phyloP scores from a whole-genome alignment of 2,329 filamentous ascomycete species.

The Thielaviopsis ethacetica region DNA sequence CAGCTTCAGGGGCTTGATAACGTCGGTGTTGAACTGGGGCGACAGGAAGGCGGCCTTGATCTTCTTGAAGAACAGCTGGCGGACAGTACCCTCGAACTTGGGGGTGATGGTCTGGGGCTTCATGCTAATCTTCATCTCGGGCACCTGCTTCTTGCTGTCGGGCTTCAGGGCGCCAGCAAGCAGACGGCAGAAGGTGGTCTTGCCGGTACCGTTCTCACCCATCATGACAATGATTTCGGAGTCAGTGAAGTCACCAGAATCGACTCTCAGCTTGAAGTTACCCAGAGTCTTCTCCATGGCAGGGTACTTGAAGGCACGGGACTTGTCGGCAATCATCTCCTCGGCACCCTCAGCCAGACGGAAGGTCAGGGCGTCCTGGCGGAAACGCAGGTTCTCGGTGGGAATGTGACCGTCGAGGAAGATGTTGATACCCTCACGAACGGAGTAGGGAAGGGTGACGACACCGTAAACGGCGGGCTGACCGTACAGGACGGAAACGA shows the following conservation, averaged over 20 bases:
- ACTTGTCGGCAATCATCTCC: constrained; percentile 72
- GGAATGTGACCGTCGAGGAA: constrained; percentile 97
- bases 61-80: constrained; percentile 98
- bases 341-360: constrained; percentile 79
- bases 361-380: constrained; percentile 92
- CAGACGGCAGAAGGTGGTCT: constrained; percentile 97
- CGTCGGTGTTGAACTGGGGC: constrained; percentile 97
- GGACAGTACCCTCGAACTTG: constrained; percentile 92
- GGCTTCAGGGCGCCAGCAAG: constrained; percentile 87
- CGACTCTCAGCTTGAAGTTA: constrained; percentile 68
- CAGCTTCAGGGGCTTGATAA: constrained; percentile 97
- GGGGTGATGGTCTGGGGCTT: constrained; percentile 99
- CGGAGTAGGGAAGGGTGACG: constrained; percentile 85
- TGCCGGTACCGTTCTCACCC: constrained; percentile 98
- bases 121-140: constrained; percentile 95
- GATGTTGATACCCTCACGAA: constrained; percentile 98
- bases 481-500: constrained; percentile 93
- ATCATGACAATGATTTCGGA: constrained; percentile 99
- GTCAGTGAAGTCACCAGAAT: constrained; percentile 79
- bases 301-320: constrained; percentile 74
- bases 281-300: constrained; percentile 86
- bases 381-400: constrained; percentile 95
- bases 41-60: constrained; percentile 94
- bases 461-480: constrained; percentile 94
- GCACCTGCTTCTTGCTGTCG: constrained; percentile 60